Percentiles rank a stretch among this genome's conserved stretches.
These are phyloP conservation scores for Globisporangium barbulae DNA, from an alignment of 352 stramenopile genomes.

Conservation along the genomic window DNA sequence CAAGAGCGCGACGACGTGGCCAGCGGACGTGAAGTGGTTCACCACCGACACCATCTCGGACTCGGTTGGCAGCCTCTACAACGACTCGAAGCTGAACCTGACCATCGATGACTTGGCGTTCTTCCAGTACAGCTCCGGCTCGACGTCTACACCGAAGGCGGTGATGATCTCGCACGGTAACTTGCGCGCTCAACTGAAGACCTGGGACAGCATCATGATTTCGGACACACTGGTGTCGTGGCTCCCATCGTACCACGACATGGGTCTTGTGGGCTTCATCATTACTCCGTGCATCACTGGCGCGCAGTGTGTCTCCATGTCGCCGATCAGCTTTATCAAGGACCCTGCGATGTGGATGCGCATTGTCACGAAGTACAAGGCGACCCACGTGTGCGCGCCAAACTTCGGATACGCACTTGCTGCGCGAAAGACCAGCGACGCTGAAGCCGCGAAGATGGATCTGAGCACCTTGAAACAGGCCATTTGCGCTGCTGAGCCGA, in stretches of 20 bases:
- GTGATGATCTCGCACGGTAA: constrained; percentile 86
- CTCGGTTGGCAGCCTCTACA: constrained; percentile 47
- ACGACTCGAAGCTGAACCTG: constrained; percentile 39
- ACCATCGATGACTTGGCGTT: constrained; percentile 66
- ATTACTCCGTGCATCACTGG: constrained; percentile 55
- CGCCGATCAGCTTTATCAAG: constrained; percentile 85
- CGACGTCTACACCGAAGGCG: constrained; percentile 75
- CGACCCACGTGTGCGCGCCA: constrained; percentile 70
- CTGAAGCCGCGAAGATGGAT: constrained; percentile 55
- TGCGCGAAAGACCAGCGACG: constrained; percentile 71
- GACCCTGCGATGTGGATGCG: constrained; percentile 82
- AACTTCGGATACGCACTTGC: constrained; percentile 81
- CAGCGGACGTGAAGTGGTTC: constrained; percentile 64
- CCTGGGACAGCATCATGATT: constrained; percentile 60
- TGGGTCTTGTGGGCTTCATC: constrained; percentile 84
- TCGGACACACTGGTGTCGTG: constrained; percentile 74
- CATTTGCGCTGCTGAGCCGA: constrained; percentile 80
- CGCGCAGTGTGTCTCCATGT: constrained; percentile 75
- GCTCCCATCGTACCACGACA: constrained; percentile 83
- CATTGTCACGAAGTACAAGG: constrained; percentile 68
- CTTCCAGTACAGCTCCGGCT: constrained; percentile 84
- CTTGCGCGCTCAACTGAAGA: constrained; percentile 66
- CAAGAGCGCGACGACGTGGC: constrained; percentile 52
- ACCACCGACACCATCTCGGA: constrained; percentile 61
- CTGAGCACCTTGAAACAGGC: constrained; percentile 64